A percentile compares a stretch with the other conserved stretches of the same genome.
phyloP scores from a whole-genome alignment of 495 filamentous ascomycete species.

The Xylaria curta region DNA sequence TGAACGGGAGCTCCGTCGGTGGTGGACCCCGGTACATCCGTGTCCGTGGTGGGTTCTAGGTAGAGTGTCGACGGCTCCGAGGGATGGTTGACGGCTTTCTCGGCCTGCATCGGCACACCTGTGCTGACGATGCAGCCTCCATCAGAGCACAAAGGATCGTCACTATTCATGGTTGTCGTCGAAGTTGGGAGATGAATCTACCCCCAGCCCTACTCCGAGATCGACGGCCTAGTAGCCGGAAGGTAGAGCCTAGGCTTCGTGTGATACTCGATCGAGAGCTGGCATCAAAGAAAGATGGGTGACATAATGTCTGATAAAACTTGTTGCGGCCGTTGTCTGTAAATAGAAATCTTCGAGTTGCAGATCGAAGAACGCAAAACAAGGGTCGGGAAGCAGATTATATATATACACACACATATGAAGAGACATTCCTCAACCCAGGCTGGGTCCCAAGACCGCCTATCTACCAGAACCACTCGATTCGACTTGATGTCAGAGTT shows the following conservation, averaged over 20 bases:
- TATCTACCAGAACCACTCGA: background rate
- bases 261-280: background rate
- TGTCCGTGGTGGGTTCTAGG: background rate
- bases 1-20: background rate
- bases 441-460: background rate
- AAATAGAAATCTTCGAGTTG: background rate
- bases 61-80: background rate
- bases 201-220: background rate
- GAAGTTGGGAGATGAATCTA: background rate
- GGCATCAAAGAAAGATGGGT: background rate
- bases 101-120: background rate
- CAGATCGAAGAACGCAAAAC: background rate
- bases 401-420: background rate
- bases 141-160: background rate
- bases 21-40: background rate
- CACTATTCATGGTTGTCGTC: background rate
- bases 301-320: background rate
- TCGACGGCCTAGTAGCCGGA: slow-evolving; percentile 6
- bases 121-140: background rate
- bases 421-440: background rate
- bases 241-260: background rate
- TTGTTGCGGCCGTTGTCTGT: background rate
- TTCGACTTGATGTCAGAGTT: background rate
- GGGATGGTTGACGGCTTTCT: background rate
- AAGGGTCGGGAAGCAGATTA: background rate